Evolutionary conservation across 208 protist genomes (phyloP).

Genomic region (Tritrichomonas foetus): DNA sequence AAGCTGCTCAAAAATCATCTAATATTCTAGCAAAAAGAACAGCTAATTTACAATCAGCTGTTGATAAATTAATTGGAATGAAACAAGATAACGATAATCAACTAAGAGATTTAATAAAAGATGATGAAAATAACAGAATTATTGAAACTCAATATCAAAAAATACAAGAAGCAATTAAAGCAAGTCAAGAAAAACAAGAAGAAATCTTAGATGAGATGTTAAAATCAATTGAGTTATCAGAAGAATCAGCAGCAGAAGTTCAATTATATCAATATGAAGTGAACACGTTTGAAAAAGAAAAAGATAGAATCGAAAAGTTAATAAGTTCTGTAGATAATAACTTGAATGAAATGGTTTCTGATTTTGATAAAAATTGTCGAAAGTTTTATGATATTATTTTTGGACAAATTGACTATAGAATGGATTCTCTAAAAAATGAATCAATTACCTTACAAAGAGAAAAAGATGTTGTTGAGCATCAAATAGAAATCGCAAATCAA

Average conservation of each 20-base stretch:
- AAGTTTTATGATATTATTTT: not conserved
- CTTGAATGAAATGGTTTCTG: not conserved
- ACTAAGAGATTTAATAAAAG: not conserved
- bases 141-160: too few relatives aligned
- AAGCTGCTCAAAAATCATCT: not conserved
- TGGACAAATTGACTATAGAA: not conserved
- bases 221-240: not conserved
- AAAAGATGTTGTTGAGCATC: not conserved
- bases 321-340: not conserved
- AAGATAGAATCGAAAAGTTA: not conserved
- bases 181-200: not conserved
- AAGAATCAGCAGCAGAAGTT: not conserved
- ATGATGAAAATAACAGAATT: not conserved
- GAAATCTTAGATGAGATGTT: not conserved
- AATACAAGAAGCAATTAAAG: too few relatives aligned
- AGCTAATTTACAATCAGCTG: not conserved
- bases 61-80: not conserved
- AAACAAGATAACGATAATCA: not conserved
- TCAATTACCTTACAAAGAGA: not conserved
- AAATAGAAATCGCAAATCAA: not conserved
- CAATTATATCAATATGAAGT: not conserved
- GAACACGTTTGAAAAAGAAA: not conserved
- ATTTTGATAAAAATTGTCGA: not conserved
- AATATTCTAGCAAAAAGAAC: not conserved
- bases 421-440: not conserved